Percentiles rank a stretch among this genome's conserved stretches.
These are phyloP conservation scores for Mucuna pruriens DNA, from an alignment of 306 rosid species.

Conservation along the genomic window DNA sequence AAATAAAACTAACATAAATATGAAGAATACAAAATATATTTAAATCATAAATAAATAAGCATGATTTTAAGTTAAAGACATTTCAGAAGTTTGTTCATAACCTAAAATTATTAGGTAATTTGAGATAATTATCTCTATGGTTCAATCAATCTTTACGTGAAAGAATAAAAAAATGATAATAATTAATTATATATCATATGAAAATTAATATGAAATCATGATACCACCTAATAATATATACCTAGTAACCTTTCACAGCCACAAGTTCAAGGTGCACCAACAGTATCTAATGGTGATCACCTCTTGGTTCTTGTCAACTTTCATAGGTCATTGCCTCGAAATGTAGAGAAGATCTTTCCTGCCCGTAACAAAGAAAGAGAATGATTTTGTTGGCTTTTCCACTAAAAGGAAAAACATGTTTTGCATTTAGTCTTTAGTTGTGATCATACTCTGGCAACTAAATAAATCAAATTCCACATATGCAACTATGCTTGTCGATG, in stretches of 20 bases:
- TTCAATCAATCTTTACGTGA: too few species aligned
- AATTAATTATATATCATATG: too few species aligned
- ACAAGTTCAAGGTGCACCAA: conserved; percentile 39
- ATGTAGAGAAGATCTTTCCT: conserved; percentile 49
- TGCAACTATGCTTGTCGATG: not conserved
- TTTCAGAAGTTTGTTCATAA: too few species aligned
- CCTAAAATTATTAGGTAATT: too few species aligned
- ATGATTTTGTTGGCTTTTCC: conserved; percentile 55
- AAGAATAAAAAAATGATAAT: too few species aligned
- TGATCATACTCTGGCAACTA: conserved; percentile 23
- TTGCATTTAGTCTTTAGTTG: conserved; percentile 7
- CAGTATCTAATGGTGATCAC: conserved; percentile 24
- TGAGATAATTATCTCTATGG: too few species aligned
- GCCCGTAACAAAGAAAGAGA: conserved; percentile 52
- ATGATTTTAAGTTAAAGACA: conserved; percentile 14
- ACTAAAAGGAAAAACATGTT: conserved; percentile 39
- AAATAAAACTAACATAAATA: too few species aligned
- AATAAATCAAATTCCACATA: conserved; percentile 22
- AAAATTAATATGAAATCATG: too few species aligned
- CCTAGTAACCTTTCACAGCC: conserved; percentile 31
- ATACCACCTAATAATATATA: too few species aligned
- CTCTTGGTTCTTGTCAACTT: conserved; percentile 28
- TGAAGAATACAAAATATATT: too few species aligned
- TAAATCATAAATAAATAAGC: not conserved
- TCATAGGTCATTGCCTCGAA: conserved; percentile 45